These are phyloP conservation scores for Bryoerythrophyllum caledonicum DNA, from an alignment of 225 moss, liverwort and hornwort species.

Conservation along the genomic window DNA sequence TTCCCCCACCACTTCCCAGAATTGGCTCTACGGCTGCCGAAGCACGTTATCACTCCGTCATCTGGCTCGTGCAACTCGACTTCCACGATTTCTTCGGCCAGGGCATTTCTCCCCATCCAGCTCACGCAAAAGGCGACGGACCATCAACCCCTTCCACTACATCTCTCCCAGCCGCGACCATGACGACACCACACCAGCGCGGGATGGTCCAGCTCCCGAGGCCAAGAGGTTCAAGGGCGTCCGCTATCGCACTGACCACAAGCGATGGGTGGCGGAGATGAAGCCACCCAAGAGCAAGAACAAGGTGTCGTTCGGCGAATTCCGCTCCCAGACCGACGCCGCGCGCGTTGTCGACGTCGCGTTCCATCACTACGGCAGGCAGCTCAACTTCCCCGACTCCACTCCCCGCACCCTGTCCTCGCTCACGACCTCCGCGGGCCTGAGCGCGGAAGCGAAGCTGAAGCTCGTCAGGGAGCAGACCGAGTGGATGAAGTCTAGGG, in stretches of 20 bases:
- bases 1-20: too few relatives aligned
- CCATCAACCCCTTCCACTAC: constrained; percentile 9
- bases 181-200: not conserved
- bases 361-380: constrained; percentile 16
- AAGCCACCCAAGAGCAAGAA: constrained; percentile 2
- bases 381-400: constrained; percentile 19
- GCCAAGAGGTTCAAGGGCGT: constrained; percentile 1
- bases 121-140: constrained; percentile 11
- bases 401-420: not conserved
- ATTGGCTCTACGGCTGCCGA: not conserved
- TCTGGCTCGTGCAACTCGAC: constrained; percentile 24
- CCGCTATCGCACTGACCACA: not conserved
- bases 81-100: constrained; percentile 12
- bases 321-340: not conserved
- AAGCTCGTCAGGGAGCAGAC: not conserved
- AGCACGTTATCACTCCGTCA: not conserved
- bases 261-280: not conserved
- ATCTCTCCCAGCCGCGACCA: not conserved
- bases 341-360: constrained; percentile 4
- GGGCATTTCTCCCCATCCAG: too few relatives aligned
- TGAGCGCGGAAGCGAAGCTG: not conserved
- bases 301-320: constrained; percentile 17
- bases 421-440: not conserved
- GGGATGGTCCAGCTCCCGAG: not conserved
- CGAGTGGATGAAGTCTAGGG: not conserved